phyloP scores from a whole-genome alignment of 495 filamentous ascomycete genomes.

The Astrothelium subdiscretum region DNA sequence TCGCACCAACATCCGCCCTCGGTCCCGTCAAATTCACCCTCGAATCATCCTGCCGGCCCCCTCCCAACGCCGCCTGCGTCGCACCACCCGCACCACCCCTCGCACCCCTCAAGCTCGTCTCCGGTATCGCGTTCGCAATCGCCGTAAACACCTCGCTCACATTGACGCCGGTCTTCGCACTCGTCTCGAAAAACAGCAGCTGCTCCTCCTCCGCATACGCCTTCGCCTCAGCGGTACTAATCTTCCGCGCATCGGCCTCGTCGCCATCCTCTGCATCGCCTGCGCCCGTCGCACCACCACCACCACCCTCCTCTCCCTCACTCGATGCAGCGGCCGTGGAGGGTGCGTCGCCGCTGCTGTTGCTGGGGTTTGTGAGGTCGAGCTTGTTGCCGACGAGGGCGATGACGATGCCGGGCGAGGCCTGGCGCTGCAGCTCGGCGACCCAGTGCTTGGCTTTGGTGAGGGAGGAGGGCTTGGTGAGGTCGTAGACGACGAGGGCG shows the following conservation, averaged over 20 bases:
- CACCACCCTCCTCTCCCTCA: slow-evolving; percentile 27
- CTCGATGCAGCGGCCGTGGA: slow-evolving; percentile 20
- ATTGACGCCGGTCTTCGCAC: slow-evolving; percentile 88
- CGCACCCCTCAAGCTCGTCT: slow-evolving; percentile 83
- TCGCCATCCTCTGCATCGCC: slow-evolving; percentile 40
- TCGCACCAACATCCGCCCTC: slow-evolving; percentile 47
- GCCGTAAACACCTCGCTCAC: slow-evolving; percentile 94
- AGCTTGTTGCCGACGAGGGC: slow-evolving; percentile 96
- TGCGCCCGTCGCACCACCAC: slow-evolving; percentile 25
- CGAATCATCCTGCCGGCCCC: slow-evolving; percentile 42
- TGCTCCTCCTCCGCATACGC: slow-evolving; percentile 89
- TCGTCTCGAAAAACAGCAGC: slow-evolving; percentile 93
- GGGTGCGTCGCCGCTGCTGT: slow-evolving; percentile 36
- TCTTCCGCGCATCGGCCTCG: slow-evolving; percentile 67
- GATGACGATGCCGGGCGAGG: slow-evolving; percentile 95
- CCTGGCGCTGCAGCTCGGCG: slow-evolving; percentile 91
- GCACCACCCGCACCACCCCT: slow-evolving; percentile 46
- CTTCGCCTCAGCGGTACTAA: slow-evolving; percentile 79
- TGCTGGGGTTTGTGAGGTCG: slow-evolving; percentile 53
- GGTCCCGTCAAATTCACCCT: slow-evolving; percentile 59
- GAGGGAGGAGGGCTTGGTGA: slow-evolving; percentile 91
- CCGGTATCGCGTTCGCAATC: slow-evolving; percentile 95
- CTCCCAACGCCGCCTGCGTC: slow-evolving; percentile 29
- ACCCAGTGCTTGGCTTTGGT: slow-evolving; percentile 98
- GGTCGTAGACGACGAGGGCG: slow-evolving; percentile 97